Evolutionary conservation across 2,329 filamentous ascomycete genomes (phyloP).

Genomic region (Eurotiales sp.): DNA sequence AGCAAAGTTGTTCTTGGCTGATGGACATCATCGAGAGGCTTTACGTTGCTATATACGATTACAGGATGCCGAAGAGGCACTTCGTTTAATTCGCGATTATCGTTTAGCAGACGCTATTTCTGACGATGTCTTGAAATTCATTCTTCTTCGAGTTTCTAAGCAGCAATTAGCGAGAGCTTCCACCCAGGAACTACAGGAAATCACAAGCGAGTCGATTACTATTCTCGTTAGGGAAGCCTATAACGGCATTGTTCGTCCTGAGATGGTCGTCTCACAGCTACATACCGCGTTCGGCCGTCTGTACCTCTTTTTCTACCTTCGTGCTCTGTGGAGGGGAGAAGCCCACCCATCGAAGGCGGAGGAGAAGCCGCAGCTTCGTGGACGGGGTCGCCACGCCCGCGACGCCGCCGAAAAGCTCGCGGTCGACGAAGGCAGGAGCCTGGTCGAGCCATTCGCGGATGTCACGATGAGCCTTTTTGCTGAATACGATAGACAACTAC

Average conservation of each 20-base stretch:
- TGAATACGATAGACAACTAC: conserved; percentile 69
- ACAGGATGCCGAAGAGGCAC: conserved; percentile 86
- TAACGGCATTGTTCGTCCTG: conserved; percentile 76
- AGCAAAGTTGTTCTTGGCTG: conserved; percentile 78
- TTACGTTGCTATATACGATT: conserved; percentile 84
- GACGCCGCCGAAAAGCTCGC: conserved; percentile 47
- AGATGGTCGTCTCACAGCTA: conserved; percentile 74
- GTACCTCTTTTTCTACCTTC: conserved; percentile 90
- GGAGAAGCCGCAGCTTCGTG: conserved; percentile 28
- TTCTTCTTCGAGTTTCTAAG: conserved; percentile 77
- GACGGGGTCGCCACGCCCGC: conserved; percentile 34
- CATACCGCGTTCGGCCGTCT: conserved; percentile 62
- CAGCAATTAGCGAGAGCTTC: conserved; percentile 64
- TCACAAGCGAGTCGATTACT: conserved; percentile 77
- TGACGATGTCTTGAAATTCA: conserved; percentile 86
- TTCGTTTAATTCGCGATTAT: conserved; percentile 79
- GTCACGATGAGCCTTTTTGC: conserved; percentile 83
- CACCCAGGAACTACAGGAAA: conserved; percentile 68
- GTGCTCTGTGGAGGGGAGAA: conserved; percentile 77
- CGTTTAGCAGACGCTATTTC: conserved; percentile 85
- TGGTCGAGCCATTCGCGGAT: conserved; percentile 85
- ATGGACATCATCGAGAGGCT: conserved; percentile 76
- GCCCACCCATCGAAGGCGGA: conserved; percentile 45
- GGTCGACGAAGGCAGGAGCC: conserved; percentile 56
- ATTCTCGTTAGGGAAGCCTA: conserved; percentile 88